Base-by-base conservation (phyloP, 73 alveolate genomes). In the Stentor coeruleus region DNA sequence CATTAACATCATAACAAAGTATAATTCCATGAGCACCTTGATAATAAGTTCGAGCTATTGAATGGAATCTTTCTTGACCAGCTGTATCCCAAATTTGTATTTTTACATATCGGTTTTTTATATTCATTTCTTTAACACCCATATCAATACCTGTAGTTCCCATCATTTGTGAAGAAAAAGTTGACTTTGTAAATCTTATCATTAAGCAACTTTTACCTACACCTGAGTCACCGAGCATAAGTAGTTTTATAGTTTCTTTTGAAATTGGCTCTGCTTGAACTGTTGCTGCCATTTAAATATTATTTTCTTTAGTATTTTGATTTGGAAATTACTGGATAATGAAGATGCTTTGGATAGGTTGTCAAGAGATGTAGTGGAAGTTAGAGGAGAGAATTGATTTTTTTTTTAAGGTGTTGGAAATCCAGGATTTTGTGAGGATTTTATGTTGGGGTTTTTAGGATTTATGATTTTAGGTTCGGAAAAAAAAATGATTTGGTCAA, bases 1-100 rank as follows among this genome's bases (percentile, higher is more conserved):
- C 66, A 49, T 49, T 49, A 39, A 91, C 96, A 30, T 88, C 97
- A 85, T 92, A 94, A 28, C 90, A 96, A 37, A 94, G 83, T 35
- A 94, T 90, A 72, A 94, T 92, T 28, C 98, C 98, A 95, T 89
- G 90, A 28, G 98, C 98, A n/a, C 98, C 98, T 82, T 90, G 91
- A 85, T 89, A 94, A 82, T 94, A 94, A 35, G 97, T 92, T 87
- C 88, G 88, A 30, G 97, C 90, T 73, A 94, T 94, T 3, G 98
- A 91, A 73, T 92, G 84, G 88, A 92, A 94, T 37, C 98, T 76
- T 59, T 94, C 98, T 82, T 94, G 90, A 59, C 98, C 98, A 15
- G 98, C 98, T 28, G 98, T 94, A 88, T 94, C 98, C 98, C 98
- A 94, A 28, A 94, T 82, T 84, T 94, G 85, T 80, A 93, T 82